Percentiles rank a stretch among this genome's conserved stretches.
Evolutionary conservation across 768 basidiomycete genomes (phyloP).

Genomic region (Ephemerocybe angulata): DNA sequence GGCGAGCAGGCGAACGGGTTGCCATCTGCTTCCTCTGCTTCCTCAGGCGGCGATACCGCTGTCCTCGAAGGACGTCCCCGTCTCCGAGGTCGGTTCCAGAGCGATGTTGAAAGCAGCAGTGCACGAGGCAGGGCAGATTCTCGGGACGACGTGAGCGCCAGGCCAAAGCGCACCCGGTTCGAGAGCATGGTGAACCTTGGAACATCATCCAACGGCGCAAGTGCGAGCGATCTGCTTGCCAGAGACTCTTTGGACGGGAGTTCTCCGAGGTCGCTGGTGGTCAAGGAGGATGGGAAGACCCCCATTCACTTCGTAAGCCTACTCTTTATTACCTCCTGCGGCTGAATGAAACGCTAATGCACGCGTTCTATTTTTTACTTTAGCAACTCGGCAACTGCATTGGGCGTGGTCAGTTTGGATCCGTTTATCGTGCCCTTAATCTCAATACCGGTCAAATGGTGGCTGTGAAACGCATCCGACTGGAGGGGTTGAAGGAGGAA

Average conservation of each 20-base stretch:
- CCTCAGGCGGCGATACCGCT: constrained; percentile 37
- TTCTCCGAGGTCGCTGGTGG: constrained; percentile 61
- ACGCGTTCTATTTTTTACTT: constrained; percentile 2
- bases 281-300: constrained; percentile 78
- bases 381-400: constrained; percentile 99
- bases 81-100: constrained; percentile 64
- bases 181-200: constrained; percentile 71
- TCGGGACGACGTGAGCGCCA: constrained; percentile 61
- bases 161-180: constrained; percentile 56
- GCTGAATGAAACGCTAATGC: constrained; percentile 4
- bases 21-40: constrained; percentile 32
- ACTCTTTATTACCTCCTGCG: constrained; percentile 1
- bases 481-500: constrained; percentile 87
- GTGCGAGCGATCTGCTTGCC: constrained; percentile 61
- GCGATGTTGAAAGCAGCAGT: constrained; percentile 62
- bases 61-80: constrained; percentile 36
- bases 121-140: constrained; percentile 58
- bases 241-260: constrained; percentile 65
- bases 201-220: constrained; percentile 46
- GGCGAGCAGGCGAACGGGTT: constrained; percentile 38
- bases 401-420: constrained; percentile 94
- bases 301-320: constrained; percentile 76
- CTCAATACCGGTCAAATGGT: constrained; percentile 94
- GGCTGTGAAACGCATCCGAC: constrained; percentile 94
- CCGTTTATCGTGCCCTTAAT: constrained; percentile 93